Base-by-base conservation (phyloP, 805 yeast species). In the Tetrapisispora nanseiensis region DNA sequence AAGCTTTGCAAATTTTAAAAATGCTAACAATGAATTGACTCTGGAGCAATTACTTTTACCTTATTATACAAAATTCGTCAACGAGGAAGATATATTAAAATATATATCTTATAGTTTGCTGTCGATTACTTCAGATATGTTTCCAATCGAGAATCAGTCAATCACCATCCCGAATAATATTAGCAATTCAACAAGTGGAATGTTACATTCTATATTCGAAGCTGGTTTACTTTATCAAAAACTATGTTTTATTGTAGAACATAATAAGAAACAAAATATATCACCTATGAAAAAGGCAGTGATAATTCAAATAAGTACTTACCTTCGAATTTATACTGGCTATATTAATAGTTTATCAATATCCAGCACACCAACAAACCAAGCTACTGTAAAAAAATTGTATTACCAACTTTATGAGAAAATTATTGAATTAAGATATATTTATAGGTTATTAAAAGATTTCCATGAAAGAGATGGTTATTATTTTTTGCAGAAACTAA, bases 251-350 rank as follows among this genome's bases (percentile, higher is more conserved):
- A 51, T 54, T 18, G 48, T 71, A 11, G 65, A 62, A 30, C 38
- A 51, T 19, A 57, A 60, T 48, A 50, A 62, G 45, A 43, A 51
- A 15, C 52, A 50, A 4, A 49, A 55, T 18, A 47, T 56, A 20
- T 73, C 82, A 3, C 80, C 83, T 8, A 69, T 82, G 13, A 75
- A 75, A 46, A 77, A 76, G 30, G 82, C 95, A 1, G 74, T 81
- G 34, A 46, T 72, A 6, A 66, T 80, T 15, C 69, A 70, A 22
- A 57, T 80, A 4, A 63, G 63, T 3, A 55, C 60, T 13, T 65
- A 68, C 42, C 55, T 77, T 15, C 66, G 68, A 27, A 50, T 57
- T 13, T 78, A 76, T 46, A 61, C 69, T 31, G 57, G 58, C 4
- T 55, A 66, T 8, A 62, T 77, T 6, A 72, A 76, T 31, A 65